Percentiles rank a stretch among this genome's conserved stretches.
phyloP scores from a whole-genome alignment of 345 rosid genomes.

The Linum trigynum region DNA sequence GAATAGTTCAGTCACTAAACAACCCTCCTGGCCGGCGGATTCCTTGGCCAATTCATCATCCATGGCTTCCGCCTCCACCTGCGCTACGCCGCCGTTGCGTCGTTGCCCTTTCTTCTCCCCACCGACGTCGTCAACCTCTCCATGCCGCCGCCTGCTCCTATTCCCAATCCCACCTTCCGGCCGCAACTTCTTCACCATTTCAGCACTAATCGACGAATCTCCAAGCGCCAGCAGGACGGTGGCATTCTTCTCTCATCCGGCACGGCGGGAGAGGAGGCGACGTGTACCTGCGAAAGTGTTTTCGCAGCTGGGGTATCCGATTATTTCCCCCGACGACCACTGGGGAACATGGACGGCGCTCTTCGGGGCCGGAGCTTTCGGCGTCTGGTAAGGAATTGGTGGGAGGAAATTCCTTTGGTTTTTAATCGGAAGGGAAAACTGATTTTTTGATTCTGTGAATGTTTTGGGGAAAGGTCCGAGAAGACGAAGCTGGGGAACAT shows the following conservation, averaged over 20 bases:
- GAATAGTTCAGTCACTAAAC: not conserved
- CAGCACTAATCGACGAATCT: not conserved
- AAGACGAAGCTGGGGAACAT: slow-evolving; percentile 63
- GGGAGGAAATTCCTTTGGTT: not conserved
- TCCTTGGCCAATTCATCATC: not conserved
- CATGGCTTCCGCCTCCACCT: not conserved
- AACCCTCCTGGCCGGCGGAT: not conserved
- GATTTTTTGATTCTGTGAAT: not conserved
- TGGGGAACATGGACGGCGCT: slow-evolving; percentile 78
- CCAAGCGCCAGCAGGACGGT: not conserved
- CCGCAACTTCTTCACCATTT: not conserved
- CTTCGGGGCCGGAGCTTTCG: slow-evolving; percentile 78
- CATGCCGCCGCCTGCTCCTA: not conserved
- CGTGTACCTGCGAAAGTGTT: not conserved
- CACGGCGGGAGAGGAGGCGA: not conserved
- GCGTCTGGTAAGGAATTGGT: slow-evolving; percentile 47
- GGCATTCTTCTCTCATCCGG: not conserved
- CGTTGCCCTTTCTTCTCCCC: not conserved
- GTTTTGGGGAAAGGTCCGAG: slow-evolving; percentile 50
- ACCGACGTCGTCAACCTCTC: not conserved
- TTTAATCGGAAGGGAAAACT: too few relatives aligned
- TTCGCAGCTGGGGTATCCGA: slow-evolving; percentile 17
- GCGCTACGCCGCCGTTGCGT: not conserved
- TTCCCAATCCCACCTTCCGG: not conserved
- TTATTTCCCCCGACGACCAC: slow-evolving; percentile 61